Evolutionary conservation across 176 grass and related monocot genomes (phyloP).

Genomic region (Eragrostis nindensis): DNA sequence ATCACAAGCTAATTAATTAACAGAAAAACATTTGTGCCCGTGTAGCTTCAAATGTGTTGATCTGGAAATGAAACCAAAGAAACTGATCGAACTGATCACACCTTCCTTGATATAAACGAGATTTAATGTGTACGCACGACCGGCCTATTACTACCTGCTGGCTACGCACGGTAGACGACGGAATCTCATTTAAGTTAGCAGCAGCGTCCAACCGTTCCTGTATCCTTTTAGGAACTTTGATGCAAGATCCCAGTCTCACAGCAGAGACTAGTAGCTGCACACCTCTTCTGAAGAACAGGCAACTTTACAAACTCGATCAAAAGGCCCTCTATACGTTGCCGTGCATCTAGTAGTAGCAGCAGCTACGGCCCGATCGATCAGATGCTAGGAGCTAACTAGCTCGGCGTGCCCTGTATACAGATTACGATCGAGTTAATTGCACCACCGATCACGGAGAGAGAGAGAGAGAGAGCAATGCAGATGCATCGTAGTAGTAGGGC

Average conservation of each 20-base stretch:
- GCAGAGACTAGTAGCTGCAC: constrained; percentile 15
- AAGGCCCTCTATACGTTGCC: not conserved
- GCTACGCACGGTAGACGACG: not conserved
- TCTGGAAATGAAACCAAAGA: not conserved
- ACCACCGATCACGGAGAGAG: constrained; percentile 2
- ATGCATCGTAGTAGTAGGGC: not conserved
- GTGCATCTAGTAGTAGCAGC: not conserved
- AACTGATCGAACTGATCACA: not conserved
- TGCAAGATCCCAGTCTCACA: constrained; percentile 20
- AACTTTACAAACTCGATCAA: constrained; percentile 21
- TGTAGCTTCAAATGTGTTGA: too few species aligned
- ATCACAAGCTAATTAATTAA: not conserved
- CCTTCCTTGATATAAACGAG: too few species aligned
- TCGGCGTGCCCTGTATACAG: constrained; percentile 1
- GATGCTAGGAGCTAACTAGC: not conserved
- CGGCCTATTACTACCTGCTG: not conserved
- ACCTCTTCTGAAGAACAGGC: constrained; percentile 20
- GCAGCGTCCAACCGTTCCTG: constrained; percentile 6
- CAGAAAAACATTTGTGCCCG: too few species aligned
- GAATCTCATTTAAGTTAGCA: constrained; percentile 31
- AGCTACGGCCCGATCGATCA: not conserved
- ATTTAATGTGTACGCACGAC: not conserved
- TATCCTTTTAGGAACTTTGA: constrained; percentile 37
- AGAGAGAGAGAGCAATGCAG: not conserved
- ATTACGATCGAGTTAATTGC: constrained; percentile 39